Conservation (phyloP, 1,284 basidiomycete genomes). For the Puccinia novopanici region DNA sequence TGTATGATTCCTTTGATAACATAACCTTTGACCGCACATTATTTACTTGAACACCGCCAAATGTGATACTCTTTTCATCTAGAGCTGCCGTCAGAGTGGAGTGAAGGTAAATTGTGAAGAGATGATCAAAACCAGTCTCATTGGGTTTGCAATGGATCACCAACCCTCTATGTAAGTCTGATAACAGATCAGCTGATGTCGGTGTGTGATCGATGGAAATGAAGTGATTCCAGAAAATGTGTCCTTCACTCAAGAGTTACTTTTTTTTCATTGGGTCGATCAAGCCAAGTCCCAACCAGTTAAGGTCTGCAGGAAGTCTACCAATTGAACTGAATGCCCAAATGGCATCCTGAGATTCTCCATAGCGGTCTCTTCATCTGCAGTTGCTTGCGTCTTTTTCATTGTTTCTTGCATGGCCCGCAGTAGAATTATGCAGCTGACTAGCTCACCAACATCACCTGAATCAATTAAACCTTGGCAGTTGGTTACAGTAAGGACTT, state of each 20-base stretch:
- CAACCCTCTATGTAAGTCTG: background rate
- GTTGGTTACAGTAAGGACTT: background rate
- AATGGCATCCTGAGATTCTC: background rate
- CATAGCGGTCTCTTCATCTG: background rate
- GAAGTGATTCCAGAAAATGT: conserved; percentile 8
- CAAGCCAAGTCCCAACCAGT: background rate
- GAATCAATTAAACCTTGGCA: background rate
- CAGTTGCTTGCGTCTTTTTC: background rate
- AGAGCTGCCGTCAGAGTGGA: background rate
- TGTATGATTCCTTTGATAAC: background rate
- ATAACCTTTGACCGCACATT: background rate
- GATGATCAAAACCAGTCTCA: background rate
- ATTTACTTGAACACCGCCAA: background rate
- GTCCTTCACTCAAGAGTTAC: background rate
- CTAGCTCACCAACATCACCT: background rate
- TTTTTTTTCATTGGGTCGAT: background rate
- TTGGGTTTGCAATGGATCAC: background rate
- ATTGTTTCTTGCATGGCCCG: background rate
- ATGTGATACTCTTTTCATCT: background rate
- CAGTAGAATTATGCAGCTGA: background rate
- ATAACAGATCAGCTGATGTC: background rate
- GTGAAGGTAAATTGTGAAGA: background rate
- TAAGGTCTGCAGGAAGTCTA: background rate
- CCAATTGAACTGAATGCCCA: background rate
- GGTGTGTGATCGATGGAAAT: background rate